Percentiles rank a stretch among this genome's conserved stretches.
Conservation (phyloP, 768 basidiomycete genomes). For the Phlebiopsis flavidoalba region DNA sequence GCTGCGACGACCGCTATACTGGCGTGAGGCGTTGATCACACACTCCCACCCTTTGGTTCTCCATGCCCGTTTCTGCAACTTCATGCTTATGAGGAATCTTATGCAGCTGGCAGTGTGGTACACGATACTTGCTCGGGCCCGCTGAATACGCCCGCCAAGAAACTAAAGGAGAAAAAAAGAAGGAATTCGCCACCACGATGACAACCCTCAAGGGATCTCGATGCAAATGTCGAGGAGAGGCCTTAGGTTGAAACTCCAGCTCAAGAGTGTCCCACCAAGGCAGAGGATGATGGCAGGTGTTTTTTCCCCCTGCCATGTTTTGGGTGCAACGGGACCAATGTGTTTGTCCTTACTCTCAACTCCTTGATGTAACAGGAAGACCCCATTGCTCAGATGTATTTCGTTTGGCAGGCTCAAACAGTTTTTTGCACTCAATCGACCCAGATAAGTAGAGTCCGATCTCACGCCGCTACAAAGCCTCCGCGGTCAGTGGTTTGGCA, state of each 20-base stretch:
- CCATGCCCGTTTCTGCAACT: neutral
- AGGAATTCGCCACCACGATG: conserved; percentile 7
- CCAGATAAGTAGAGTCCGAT: conserved; percentile 62
- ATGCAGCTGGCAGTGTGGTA: too few species aligned
- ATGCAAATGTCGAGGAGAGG: conserved; percentile 45
- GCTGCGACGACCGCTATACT: neutral
- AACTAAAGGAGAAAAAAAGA: too few species aligned
- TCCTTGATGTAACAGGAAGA: neutral
- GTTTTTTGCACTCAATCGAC: conserved; percentile 77
- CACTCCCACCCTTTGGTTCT: too few species aligned
- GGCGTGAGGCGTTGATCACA: too few species aligned
- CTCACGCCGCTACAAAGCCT: conserved; percentile 72
- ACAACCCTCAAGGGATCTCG: conserved; percentile 42
- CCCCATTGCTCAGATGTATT: neutral
- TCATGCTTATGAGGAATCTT: neutral
- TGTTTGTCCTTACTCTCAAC: conserved; percentile 29
- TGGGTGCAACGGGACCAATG: conserved; percentile 78
- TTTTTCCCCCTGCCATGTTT: conserved; percentile 48
- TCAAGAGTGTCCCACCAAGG: neutral
- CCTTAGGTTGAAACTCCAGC: conserved; percentile 44
- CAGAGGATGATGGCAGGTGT: neutral
- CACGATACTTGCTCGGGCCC: conserved; percentile 15
- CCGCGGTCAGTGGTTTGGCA: conserved; percentile 83
- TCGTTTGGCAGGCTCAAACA: conserved; percentile 61
- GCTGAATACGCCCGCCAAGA: conserved; percentile 13